Evolutionary conservation across 2,329 filamentous ascomycete species (phyloP).

Genomic region (Aaosphaeria pasadenensis): DNA sequence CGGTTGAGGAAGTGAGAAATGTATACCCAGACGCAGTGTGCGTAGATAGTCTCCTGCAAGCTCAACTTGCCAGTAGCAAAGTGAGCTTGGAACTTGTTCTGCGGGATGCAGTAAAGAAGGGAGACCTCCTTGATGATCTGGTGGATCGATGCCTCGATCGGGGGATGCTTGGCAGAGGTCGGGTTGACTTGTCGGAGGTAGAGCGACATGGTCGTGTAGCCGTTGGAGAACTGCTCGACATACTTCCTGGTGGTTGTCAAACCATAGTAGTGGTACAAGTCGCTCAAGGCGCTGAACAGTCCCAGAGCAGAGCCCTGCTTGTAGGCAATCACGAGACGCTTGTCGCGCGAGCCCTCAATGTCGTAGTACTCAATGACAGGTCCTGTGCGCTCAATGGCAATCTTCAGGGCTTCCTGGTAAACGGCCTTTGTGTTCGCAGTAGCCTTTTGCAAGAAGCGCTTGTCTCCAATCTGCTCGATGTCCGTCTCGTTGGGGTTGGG

Average conservation of each 20-base stretch:
- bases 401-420: slow-evolving; percentile 89
- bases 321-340: slow-evolving; percentile 91
- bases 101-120: slow-evolving; percentile 93
- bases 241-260: slow-evolving; percentile 96
- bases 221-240: slow-evolving; percentile 96
- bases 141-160: slow-evolving; percentile 91
- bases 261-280: slow-evolving; percentile 98
- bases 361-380: slow-evolving; percentile 98
- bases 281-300: slow-evolving; percentile 90
- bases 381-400: slow-evolving; percentile 79
- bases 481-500: slow-evolving; percentile 76
- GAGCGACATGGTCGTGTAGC: slow-evolving; percentile 93
- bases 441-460: slow-evolving; percentile 91
- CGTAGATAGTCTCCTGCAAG: slow-evolving; percentile 94
- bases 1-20: slow-evolving; percentile 98
- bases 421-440: slow-evolving; percentile 93
- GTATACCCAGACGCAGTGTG: slow-evolving; percentile 96
- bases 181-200: slow-evolving; percentile 70
- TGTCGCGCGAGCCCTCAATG: slow-evolving; percentile 86
- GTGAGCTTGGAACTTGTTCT: slow-evolving; percentile 90
- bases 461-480: slow-evolving; percentile 87
- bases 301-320: slow-evolving; percentile 88
- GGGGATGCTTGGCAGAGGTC: slow-evolving; percentile 58
- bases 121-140: slow-evolving; percentile 99
- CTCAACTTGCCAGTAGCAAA: slow-evolving; percentile 85